These are phyloP conservation scores for Zasmidium cellare DNA, from an alignment of 2,329 filamentous ascomycete genomes.

Conservation along the genomic window DNA sequence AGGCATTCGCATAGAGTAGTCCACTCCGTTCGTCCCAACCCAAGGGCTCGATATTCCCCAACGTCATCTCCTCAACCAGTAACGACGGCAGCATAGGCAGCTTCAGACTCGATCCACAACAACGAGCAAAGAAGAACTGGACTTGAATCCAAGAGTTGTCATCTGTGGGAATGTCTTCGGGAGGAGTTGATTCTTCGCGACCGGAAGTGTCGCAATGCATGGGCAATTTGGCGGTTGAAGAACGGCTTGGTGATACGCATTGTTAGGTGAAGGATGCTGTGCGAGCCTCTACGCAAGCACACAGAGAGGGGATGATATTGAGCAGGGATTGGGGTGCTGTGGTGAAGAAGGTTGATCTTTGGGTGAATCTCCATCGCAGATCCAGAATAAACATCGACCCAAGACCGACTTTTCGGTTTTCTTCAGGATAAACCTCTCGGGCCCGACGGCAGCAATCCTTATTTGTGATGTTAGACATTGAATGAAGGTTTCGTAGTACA, in stretches of 20 bases:
- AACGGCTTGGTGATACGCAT: neutral
- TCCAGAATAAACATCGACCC: neutral
- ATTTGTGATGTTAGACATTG: neutral
- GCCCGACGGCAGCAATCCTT: neutral
- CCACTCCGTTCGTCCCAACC: conserved; percentile 15
- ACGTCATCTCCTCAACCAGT: conserved; percentile 10
- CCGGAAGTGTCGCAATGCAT: neutral
- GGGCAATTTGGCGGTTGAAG: neutral
- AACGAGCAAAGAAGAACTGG: conserved; percentile 9
- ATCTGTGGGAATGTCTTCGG: neutral
- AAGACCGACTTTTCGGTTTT: neutral
- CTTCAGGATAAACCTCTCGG: neutral
- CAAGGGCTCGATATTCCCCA: conserved; percentile 11
- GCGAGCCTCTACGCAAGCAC: neutral
- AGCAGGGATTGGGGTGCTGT: neutral
- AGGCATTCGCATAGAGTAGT: conserved; percentile 9
- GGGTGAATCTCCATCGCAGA: conserved; percentile 1
- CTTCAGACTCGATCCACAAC: conserved; percentile 10
- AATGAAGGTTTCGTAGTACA: neutral
- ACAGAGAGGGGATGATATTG: neutral
- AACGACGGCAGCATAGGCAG: conserved; percentile 8
- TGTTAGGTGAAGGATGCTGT: neutral
- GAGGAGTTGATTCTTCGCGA: neutral
- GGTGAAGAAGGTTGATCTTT: conserved; percentile 14
- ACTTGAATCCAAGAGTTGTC: neutral